Evolutionary conservation across 1,284 basidiomycete species (phyloP).

Genomic region (Ceratobasidium sp.): DNA sequence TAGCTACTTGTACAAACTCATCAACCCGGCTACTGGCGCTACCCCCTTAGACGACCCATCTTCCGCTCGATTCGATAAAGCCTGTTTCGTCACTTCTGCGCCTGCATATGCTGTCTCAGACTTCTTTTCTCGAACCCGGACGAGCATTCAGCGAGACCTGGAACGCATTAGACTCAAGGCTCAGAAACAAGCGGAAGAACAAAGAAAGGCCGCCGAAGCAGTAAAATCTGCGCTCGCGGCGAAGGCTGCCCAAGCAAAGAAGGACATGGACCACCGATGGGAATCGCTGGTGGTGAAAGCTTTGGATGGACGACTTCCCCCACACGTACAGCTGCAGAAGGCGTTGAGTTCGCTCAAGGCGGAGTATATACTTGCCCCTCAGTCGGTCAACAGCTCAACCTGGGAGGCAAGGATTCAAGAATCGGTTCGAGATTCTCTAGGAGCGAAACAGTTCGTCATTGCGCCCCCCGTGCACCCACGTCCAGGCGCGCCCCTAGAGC

Average conservation of each 20-base stretch:
- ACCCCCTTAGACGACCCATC: slow-evolving; percentile 66
- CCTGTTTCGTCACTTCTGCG: slow-evolving; percentile 66
- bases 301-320: slow-evolving; percentile 5
- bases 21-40: slow-evolving; percentile 59
- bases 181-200: slow-evolving; percentile 3
- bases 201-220: slow-evolving; percentile 9
- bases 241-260: slow-evolving; percentile 32
- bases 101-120: slow-evolving; percentile 65
- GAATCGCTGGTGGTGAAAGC: slow-evolving; percentile 7
- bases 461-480: background rate
- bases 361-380: slow-evolving; percentile 17
- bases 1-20: slow-evolving; percentile 65
- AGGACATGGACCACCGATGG: slow-evolving; percentile 28
- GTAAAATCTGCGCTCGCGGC: slow-evolving; percentile 18
- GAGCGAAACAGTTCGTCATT: slow-evolving; percentile 39
- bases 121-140: slow-evolving; percentile 58
- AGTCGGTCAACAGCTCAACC: background rate
- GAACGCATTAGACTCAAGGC: slow-evolving; percentile 20
- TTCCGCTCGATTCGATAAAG: slow-evolving; percentile 46
- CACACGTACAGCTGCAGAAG: slow-evolving; percentile 27
- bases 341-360: slow-evolving; percentile 8
- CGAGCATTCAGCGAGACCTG: slow-evolving; percentile 10
- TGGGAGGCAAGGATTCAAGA: slow-evolving; percentile 30
- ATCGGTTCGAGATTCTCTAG: slow-evolving; percentile 7
- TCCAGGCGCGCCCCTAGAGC: background rate